These are phyloP conservation scores for Plasmodium relictum DNA, from an alignment of 169 alveolate species.

Conservation along the genomic window DNA sequence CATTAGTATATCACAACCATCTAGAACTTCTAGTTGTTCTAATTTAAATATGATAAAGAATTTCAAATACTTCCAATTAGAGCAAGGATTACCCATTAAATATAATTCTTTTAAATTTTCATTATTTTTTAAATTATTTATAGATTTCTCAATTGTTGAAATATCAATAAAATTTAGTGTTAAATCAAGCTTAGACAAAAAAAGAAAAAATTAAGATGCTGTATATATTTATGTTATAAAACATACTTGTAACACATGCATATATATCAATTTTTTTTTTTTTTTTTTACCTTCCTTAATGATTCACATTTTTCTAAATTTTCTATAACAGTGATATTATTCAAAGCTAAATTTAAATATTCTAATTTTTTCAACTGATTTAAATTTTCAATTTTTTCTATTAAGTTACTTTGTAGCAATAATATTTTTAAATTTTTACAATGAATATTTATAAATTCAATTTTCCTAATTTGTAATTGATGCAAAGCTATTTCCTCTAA, in stretches of 20 bases:
- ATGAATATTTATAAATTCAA: conserved; percentile 89
- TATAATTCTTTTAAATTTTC: conserved; percentile 85
- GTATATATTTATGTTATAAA: neutral
- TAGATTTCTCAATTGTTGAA: conserved; percentile 86
- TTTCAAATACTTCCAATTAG: conserved; percentile 87
- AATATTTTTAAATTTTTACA: conserved; percentile 92
- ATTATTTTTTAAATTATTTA: conserved; percentile 82
- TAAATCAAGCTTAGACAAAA: conserved; percentile 86
- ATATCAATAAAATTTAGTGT: conserved; percentile 91
- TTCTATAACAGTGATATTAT: conserved; percentile 89
- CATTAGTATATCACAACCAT: conserved; percentile 90
- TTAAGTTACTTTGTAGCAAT: conserved; percentile 90
- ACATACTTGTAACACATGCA: neutral
- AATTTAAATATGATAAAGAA: conserved; percentile 84
- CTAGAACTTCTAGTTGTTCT: conserved; percentile 84
- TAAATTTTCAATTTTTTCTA: conserved; percentile 90
- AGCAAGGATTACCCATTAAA: conserved; percentile 93
- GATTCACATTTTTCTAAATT: conserved; percentile 91
- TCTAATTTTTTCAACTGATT: conserved; percentile 90
- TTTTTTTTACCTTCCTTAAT: conserved; percentile 78
- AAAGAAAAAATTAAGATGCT: neutral
- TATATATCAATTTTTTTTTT: neutral
- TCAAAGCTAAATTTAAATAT: conserved; percentile 91
- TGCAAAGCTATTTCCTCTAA: conserved; percentile 92
- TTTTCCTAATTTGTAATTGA: conserved; percentile 87